Base-by-base conservation (phyloP, 2,329 filamentous ascomycete species). In the Celoporthe dispersa region DNA sequence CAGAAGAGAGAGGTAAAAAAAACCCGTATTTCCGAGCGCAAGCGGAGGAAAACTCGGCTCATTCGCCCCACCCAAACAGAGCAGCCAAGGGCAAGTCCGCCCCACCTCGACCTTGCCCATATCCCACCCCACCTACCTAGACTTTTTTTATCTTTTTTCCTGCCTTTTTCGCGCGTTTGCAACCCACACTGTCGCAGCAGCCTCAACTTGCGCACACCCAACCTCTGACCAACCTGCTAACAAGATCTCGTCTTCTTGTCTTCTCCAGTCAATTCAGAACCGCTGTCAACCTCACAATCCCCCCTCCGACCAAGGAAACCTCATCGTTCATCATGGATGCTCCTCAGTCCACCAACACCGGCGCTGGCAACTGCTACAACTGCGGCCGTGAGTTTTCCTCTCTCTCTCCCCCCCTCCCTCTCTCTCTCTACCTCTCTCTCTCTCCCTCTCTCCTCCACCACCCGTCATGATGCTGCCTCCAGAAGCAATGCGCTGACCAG, bases 351-450 rank as follows among this genome's bases (percentile, higher is more conserved):
- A 69, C 55, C 63, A 57, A 37, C 51, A 51, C 44, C n/a, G 19
- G 12, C 57, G 57, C 66, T 44, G 60, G 60, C 57, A 48, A n/a
- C 68, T 92, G 91, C 88, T 94, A 93, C 85, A 94, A 93, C 87
- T 94, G 92, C 81, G 90, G 90, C 82, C 88, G 90, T 91, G 86
- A 82, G 88, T 84, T 71, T 69, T 69, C 22, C 37, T n/a, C 8
- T 8, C 19, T 48, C 19, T 48, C 12, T 44, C 4, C 9, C 8
- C 2, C 19, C n/a, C 19, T 48, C 12, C 19, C 4, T 11, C 37
- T 39, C 37, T 39, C 37, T 39, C 5, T 11, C 37, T 39, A 5
- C 9, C 37, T 39, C 37, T 39, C 37, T 39, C 37, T 33, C 37
- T 5, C 22, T 9, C 19, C n/a, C 6, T n/a, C 12, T 19, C 7